phyloP scores from a whole-genome alignment of 306 rosid species.

The Quercus wislizeni region DNA sequence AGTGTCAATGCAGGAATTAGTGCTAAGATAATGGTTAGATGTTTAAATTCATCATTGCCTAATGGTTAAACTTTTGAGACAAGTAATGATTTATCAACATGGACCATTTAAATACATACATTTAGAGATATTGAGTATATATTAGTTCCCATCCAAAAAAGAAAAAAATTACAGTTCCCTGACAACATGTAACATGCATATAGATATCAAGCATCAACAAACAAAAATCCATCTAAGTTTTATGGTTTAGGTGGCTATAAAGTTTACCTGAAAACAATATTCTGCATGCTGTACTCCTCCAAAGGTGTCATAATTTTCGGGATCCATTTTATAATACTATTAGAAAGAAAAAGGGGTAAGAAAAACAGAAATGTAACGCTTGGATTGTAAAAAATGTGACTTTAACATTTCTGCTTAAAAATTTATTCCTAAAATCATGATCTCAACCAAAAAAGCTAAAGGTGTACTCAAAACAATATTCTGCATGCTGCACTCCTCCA shows the following conservation, averaged over 20 bases:
- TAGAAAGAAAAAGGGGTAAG: slow-evolving; percentile 18
- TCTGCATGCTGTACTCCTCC: slow-evolving; percentile 94
- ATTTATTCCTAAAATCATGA: background rate
- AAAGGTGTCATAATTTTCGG: slow-evolving; percentile 77
- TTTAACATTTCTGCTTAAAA: background rate
- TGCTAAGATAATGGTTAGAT: too few species aligned
- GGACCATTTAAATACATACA: background rate
- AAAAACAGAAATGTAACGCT: slow-evolving; percentile 18
- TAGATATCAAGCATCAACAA: background rate
- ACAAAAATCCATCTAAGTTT: slow-evolving; percentile 1
- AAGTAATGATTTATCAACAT: background rate
- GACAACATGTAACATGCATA: background rate
- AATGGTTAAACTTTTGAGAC: too few species aligned
- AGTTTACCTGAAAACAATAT: slow-evolving; percentile 92
- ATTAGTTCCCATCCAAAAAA: background rate
- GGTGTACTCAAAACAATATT: too few species aligned
- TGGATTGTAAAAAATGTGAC: background rate
- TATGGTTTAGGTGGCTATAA: slow-evolving; percentile 8
- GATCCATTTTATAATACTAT: slow-evolving; percentile 92
- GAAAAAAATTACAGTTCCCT: background rate
- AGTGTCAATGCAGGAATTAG: too few species aligned
- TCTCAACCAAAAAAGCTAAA: background rate
- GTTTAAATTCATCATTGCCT: too few species aligned
- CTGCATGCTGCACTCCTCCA: too few species aligned
- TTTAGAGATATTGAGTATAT: background rate